Percentiles rank a stretch among this genome's conserved stretches.
These are phyloP conservation scores for Globisporangium solare DNA, from an alignment of 352 stramenopile genomes.

Conservation along the genomic window DNA sequence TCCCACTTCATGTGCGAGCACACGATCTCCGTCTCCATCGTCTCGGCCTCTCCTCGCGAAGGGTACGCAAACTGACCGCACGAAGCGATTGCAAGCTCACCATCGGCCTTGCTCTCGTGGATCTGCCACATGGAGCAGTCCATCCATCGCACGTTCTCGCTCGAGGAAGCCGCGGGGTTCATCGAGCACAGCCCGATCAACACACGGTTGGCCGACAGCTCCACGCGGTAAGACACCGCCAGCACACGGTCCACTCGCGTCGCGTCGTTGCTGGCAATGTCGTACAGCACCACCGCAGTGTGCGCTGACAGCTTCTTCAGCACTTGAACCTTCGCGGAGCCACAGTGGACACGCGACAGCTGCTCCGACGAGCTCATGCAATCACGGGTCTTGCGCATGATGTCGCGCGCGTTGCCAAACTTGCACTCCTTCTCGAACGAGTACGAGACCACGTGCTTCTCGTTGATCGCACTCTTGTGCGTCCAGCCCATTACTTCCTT, in stretches of 20 bases:
- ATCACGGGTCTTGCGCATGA: conserved; percentile 4
- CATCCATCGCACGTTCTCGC: conserved; percentile 66
- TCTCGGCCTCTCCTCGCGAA: conserved; percentile 8
- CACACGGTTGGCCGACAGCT: conserved; percentile 39
- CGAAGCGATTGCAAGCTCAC: conserved; percentile 40
- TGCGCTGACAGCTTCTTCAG: conserved; percentile 9
- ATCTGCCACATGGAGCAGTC: conserved; percentile 69
- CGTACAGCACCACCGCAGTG: conserved; percentile 9
- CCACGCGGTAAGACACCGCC: conserved; percentile 9
- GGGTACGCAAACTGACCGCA: conserved; percentile 22
- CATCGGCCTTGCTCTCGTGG: conserved; percentile 9
- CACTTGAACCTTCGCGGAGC: neutral
- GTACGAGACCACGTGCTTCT: neutral
- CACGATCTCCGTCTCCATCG: conserved; percentile 8
- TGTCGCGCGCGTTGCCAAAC: neutral
- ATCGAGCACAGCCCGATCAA: conserved; percentile 72
- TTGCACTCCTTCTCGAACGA: conserved; percentile 20
- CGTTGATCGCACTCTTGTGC: conserved; percentile 4
- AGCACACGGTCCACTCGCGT: conserved; percentile 11
- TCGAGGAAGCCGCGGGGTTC: conserved; percentile 65
- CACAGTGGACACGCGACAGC: conserved; percentile 1
- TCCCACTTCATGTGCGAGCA: conserved; percentile 7
- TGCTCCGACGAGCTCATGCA: conserved; percentile 6
- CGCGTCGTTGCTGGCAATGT: conserved; percentile 7
- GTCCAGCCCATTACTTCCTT: conserved; percentile 4